These are phyloP conservation scores for Helotiales sp. DNA, from an alignment of 2,329 filamentous ascomycete genomes.

Conservation along the genomic window DNA sequence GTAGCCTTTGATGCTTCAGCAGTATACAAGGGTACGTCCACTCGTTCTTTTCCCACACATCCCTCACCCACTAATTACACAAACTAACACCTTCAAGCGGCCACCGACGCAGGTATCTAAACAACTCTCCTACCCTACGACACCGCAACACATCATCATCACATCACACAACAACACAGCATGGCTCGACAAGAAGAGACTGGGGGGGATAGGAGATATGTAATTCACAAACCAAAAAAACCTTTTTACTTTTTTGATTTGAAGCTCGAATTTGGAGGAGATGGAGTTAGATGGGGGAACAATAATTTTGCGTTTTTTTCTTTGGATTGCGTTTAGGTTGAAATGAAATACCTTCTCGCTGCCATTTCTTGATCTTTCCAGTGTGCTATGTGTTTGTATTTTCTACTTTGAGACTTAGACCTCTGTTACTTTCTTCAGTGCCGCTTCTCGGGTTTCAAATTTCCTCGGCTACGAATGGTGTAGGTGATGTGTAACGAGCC, in stretches of 20 bases:
- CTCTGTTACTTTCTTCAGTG: too few relatives aligned
- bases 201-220: constrained; percentile 12
- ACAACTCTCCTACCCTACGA: neutral
- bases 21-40: constrained; percentile 33
- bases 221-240: constrained; percentile 19
- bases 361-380: neutral
- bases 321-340: neutral
- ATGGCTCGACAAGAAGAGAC: constrained; percentile 1
- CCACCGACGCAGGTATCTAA: constrained; percentile 12
- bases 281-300: constrained; percentile 21
- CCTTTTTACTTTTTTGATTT: neutral
- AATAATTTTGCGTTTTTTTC: neutral
- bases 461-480: too few relatives aligned
- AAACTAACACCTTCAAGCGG: neutral
- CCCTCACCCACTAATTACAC: neutral
- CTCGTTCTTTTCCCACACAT: neutral
- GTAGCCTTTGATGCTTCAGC: constrained; percentile 33
- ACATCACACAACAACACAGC: neutral
- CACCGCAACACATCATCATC: neutral
- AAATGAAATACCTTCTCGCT: neutral
- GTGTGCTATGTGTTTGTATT: too few relatives aligned
- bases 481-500: too few relatives aligned
- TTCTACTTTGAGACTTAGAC: too few relatives aligned
- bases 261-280: constrained; percentile 7
- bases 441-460: too few relatives aligned